Evolutionary conservation across 371 early-diverging fungal species (phyloP).

Genomic region (Thermomucor indicae-seudaticae): DNA sequence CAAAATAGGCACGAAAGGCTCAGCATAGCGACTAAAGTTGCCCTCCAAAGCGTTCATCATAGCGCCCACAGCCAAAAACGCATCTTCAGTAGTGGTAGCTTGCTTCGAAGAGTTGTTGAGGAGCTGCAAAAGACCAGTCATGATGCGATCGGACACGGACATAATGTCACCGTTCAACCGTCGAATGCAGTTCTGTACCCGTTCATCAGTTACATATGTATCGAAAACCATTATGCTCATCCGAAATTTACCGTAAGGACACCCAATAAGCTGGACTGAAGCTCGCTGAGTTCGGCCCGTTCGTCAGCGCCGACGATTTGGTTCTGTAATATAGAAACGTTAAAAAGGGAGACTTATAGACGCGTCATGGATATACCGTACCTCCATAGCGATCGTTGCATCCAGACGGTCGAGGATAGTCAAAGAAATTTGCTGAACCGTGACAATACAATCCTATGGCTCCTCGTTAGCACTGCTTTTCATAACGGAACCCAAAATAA

Average conservation of each 20-base stretch:
- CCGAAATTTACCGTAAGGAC: slow-evolving; percentile 58
- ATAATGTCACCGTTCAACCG: slow-evolving; percentile 84
- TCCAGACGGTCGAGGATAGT: slow-evolving; percentile 76
- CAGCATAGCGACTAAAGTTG: slow-evolving; percentile 78
- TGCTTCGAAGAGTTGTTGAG: slow-evolving; percentile 61
- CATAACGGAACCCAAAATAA: not conserved
- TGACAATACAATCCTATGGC: slow-evolving; percentile 61
- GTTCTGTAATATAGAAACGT: not conserved
- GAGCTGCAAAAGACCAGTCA: slow-evolving; percentile 76
- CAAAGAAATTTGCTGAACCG: slow-evolving; percentile 68
- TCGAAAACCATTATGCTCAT: not conserved
- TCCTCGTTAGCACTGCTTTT: slow-evolving; percentile 11
- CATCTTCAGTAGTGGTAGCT: slow-evolving; percentile 87
- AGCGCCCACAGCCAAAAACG: slow-evolving; percentile 84
- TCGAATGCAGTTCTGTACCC: slow-evolving; percentile 58
- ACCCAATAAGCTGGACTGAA: slow-evolving; percentile 85
- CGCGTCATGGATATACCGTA: slow-evolving; percentile 8
- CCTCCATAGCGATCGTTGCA: slow-evolving; percentile 55
- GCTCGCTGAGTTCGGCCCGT: slow-evolving; percentile 71
- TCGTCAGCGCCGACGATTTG: slow-evolving; percentile 73
- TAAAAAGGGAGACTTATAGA: too few relatives aligned
- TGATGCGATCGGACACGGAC: slow-evolving; percentile 73
- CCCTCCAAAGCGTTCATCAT: slow-evolving; percentile 74
- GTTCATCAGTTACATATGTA: not conserved
- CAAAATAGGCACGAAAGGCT: slow-evolving; percentile 80